phyloP scores from a whole-genome alignment of 345 rosid species.

The Citrus mangshanensis region DNA sequence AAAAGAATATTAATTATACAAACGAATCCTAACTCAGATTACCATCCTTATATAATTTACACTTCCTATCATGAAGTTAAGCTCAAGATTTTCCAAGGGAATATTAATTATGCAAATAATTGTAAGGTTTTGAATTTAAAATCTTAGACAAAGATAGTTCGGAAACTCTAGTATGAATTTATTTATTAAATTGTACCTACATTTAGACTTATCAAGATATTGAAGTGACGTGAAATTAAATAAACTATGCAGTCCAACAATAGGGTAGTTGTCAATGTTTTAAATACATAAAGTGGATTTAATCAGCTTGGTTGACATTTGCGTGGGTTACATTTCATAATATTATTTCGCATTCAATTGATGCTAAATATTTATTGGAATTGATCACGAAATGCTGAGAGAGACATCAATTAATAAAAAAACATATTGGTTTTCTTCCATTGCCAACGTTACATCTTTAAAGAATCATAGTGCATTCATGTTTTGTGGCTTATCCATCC shows the following conservation, averaged over 20 bases:
- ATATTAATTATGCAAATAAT: not conserved
- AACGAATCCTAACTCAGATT: too few species aligned
- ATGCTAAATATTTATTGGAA: not conserved
- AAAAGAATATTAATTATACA: too few species aligned
- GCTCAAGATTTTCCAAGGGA: too few species aligned
- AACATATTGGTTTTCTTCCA: too few species aligned
- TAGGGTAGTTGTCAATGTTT: not conserved
- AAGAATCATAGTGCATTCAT: too few species aligned
- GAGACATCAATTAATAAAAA: not conserved
- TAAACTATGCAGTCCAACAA: not conserved
- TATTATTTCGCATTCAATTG: not conserved
- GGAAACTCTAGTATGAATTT: not conserved
- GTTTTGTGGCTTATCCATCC: not conserved
- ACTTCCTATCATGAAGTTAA: too few species aligned
- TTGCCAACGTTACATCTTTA: too few species aligned
- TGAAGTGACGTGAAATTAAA: not conserved
- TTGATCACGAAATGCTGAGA: not conserved
- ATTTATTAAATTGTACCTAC: too few species aligned
- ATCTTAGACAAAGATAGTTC: too few species aligned
- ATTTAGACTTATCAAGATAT: not conserved
- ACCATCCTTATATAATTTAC: too few species aligned
- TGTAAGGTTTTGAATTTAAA: not conserved
- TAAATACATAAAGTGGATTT: not conserved
- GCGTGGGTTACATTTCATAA: not conserved
- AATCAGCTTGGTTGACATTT: not conserved